These are phyloP conservation scores for Ophiosphaerella korrae DNA, from an alignment of 2,329 filamentous ascomycete genomes.

Conservation along the genomic window DNA sequence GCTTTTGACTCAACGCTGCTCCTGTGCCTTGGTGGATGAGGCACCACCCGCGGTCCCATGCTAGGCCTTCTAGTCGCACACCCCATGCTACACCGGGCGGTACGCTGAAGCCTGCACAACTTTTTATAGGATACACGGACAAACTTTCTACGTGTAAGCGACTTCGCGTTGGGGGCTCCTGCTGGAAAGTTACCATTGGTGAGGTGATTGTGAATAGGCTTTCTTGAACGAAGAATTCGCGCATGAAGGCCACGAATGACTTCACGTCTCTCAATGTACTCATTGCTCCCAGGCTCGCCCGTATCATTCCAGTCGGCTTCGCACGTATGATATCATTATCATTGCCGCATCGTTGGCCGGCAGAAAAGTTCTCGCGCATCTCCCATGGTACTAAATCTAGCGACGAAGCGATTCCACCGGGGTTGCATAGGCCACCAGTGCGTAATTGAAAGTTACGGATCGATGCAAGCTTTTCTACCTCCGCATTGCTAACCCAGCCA, in stretches of 20 bases:
- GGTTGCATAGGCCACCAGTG: slow-evolving; percentile 90
- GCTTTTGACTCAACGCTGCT: slow-evolving; percentile 84
- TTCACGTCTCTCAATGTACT: slow-evolving; percentile 77
- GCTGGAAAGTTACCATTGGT: slow-evolving; percentile 26
- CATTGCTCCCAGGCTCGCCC: slow-evolving; percentile 89
- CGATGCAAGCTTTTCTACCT: slow-evolving; percentile 84
- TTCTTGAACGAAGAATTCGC: slow-evolving; percentile 51
- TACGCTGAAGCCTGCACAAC: slow-evolving; percentile 79
- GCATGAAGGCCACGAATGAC: slow-evolving; percentile 71
- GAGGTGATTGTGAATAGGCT: slow-evolving; percentile 10
- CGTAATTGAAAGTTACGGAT: slow-evolving; percentile 82
- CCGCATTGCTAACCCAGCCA: slow-evolving; percentile 77
- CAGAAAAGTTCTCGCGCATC: slow-evolving; percentile 81
- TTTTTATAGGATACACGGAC: slow-evolving; percentile 88
- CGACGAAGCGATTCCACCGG: slow-evolving; percentile 77
- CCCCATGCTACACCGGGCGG: slow-evolving; percentile 72
- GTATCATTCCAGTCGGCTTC: slow-evolving; percentile 85
- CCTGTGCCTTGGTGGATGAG: slow-evolving; percentile 85
- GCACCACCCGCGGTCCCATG: slow-evolving; percentile 98
- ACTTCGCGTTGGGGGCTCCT: slow-evolving; percentile 35
- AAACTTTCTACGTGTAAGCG: slow-evolving; percentile 54
- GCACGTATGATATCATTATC: slow-evolving; percentile 82
- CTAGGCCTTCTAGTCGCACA: slow-evolving; percentile 78
- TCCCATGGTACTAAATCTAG: slow-evolving; percentile 80
- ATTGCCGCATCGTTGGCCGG: slow-evolving; percentile 81